Base-by-base conservation (phyloP, 2,329 filamentous ascomycete species). In the Colletotrichum agaves region DNA sequence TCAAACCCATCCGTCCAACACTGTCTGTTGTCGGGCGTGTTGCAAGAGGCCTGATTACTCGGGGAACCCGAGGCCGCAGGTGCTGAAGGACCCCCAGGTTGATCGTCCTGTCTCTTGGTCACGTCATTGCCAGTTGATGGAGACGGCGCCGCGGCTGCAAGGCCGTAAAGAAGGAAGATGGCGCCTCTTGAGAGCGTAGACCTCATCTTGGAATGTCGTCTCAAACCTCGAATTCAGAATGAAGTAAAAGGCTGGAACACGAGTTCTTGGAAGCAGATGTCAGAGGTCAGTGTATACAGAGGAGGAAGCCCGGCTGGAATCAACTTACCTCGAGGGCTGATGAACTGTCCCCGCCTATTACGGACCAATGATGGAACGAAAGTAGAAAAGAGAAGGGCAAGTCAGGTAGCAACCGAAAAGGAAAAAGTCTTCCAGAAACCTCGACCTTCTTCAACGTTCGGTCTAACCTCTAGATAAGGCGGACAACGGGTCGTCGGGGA, bases 1-100 rank as follows among this genome's bases (percentile, higher is more conserved):
- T 69, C 61, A 44, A 78, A 81, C 4, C 72, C 71, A n/a, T 70
- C 53, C 3, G 59, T 63, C 73, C 73, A 74, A 53, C 73, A 74
- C 8, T 62, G 59, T 47, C 73, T 70, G 64, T 73, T 73, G 19
- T 47, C 44, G 12, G 73, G 65, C 12, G 73, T 71, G 52, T 73
- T 73, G 68, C 73, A 74, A 13, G 70, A 67, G 11, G 13, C 35
- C 64, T 64, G 58, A 2, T 27, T 41, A 1, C 39, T 39, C 12
- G 43, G n/a, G 1, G 27, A 27, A 37, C 39, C 57, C 2, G 57
- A 31, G 8, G 57, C 19, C 5, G 12, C 19, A 3, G 56, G 21
- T 6, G 27, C 23, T 5, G 21, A 15, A 10, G 12, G 57, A 11
- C 17, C 19, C 3, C 17, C 23, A 3, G 47, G 47, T 17, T 23